Percentiles rank a stretch among this genome's conserved stretches.
phyloP scores from a whole-genome alignment of 495 filamentous ascomycete species.

The Glonium stellatum region DNA sequence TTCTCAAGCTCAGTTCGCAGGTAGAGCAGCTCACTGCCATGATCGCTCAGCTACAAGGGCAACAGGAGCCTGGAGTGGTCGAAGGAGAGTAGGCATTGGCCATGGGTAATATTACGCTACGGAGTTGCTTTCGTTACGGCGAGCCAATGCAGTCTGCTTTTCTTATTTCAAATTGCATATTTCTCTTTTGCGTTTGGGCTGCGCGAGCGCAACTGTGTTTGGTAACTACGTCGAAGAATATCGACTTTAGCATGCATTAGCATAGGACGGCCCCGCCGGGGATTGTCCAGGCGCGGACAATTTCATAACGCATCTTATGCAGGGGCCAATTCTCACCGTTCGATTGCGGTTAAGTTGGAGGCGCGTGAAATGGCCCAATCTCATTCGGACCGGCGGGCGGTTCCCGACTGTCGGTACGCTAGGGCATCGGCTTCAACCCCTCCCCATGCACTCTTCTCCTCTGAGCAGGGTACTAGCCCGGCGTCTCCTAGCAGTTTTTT shows the following conservation, averaged over 20 bases:
- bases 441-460: neutral
- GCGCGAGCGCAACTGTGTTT: neutral
- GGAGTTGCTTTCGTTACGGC: too few relatives aligned
- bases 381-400: neutral
- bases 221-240: neutral
- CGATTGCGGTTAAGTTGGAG: conserved; percentile 11
- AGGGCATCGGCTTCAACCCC: neutral
- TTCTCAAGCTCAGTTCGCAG: conserved; percentile 32
- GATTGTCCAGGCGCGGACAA: neutral
- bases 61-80: neutral
- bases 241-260: neutral
- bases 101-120: neutral
- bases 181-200: neutral
- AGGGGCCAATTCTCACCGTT: neutral
- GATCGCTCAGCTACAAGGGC: conserved; percentile 27
- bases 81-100: conserved; percentile 14
- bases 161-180: neutral
- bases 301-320: neutral
- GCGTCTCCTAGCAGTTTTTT: neutral
- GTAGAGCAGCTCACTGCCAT: conserved; percentile 30
- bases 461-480: neutral
- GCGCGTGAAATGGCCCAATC: conserved; percentile 1
- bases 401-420: conserved; percentile 8
- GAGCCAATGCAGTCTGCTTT: too few relatives aligned
- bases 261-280: neutral